Percentiles rank a stretch among this genome's conserved stretches.
phyloP scores from a whole-genome alignment of 176 grass and related monocot species.

The Carex cristatella region DNA sequence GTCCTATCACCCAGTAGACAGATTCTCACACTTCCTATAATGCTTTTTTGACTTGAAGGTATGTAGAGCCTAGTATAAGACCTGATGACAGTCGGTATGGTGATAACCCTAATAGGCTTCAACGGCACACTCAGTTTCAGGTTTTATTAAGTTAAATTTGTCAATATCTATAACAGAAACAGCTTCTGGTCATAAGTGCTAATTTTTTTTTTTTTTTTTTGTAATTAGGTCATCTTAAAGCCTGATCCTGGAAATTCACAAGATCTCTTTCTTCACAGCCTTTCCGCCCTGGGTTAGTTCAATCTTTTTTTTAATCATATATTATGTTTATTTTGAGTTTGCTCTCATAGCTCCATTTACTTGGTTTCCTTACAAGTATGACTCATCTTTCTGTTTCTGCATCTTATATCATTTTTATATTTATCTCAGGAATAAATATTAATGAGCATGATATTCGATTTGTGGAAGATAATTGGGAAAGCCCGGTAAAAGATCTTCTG shows the following conservation, averaged over 20 bases:
- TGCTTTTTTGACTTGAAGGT: constrained; percentile 36
- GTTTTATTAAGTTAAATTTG: constrained; percentile 30
- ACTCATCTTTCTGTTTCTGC: not conserved
- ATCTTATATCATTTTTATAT: constrained; percentile 4
- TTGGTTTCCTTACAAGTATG: not conserved
- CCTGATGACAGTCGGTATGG: constrained; percentile 95
- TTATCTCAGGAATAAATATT: constrained; percentile 41
- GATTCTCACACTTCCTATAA: not conserved
- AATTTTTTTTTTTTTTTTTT: constrained; percentile 4
- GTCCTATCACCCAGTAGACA: not conserved
- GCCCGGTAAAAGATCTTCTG: constrained; percentile 50
- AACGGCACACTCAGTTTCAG: constrained; percentile 96
- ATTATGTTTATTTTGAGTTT: not conserved
- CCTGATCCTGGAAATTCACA: constrained; percentile 89
- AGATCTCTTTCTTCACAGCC: constrained; percentile 83
- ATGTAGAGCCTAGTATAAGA: constrained; percentile 86
- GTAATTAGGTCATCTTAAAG: constrained; percentile 79
- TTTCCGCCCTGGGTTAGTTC: constrained; percentile 71
- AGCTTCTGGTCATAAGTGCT: not conserved
- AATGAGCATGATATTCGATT: constrained; percentile 86
- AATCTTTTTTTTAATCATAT: not conserved
- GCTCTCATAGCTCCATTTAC: not conserved
- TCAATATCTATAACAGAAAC: not conserved
- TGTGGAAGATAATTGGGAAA: constrained; percentile 98
- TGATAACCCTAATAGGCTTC: constrained; percentile 95